phyloP scores from a whole-genome alignment of 208 protist genomes.

The Endotrypanum monterogeii region DNA sequence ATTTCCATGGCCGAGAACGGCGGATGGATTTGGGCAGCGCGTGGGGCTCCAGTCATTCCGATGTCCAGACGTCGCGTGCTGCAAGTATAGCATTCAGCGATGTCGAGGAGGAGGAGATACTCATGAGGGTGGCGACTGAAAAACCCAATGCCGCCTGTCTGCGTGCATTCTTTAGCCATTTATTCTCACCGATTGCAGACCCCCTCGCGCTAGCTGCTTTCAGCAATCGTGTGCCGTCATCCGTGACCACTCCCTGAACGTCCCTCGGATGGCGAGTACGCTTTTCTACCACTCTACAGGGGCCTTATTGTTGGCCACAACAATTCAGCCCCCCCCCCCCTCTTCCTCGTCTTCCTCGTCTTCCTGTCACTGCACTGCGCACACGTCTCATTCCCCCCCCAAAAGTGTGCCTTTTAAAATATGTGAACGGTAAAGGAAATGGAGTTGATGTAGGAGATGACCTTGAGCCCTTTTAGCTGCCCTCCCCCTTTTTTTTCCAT shows the following conservation, averaged over 20 bases:
- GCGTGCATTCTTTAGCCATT: slow-evolving; percentile 22
- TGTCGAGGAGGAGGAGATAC: slow-evolving; percentile 15
- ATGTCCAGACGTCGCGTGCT: slow-evolving; percentile 21
- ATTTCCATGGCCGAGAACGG: slow-evolving; percentile 2
- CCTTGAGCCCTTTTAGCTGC: no score
- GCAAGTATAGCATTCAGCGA: slow-evolving; percentile 33
- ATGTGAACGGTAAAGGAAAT: no score
- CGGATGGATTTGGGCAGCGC: background rate
- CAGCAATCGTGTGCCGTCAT: background rate
- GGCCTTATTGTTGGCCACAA: background rate
- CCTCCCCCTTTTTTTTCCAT: no score
- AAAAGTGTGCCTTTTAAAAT: no score
- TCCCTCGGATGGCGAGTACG: background rate
- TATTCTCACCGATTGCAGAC: slow-evolving; percentile 6
- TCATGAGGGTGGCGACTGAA: background rate
- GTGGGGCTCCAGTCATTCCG: background rate
- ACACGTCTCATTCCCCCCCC: no score
- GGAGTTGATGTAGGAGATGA: no score
- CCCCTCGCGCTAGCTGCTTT: background rate
- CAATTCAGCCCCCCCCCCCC: no score
- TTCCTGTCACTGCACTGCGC: no score
- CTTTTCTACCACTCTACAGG: background rate
- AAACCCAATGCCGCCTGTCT: slow-evolving; percentile 7
- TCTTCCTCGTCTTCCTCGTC: no score
- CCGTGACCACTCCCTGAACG: background rate